Percentiles rank a stretch among this genome's conserved stretches.
Conservation (phyloP, 345 rosid genomes). For the Moricandia moricandioides region DNA sequence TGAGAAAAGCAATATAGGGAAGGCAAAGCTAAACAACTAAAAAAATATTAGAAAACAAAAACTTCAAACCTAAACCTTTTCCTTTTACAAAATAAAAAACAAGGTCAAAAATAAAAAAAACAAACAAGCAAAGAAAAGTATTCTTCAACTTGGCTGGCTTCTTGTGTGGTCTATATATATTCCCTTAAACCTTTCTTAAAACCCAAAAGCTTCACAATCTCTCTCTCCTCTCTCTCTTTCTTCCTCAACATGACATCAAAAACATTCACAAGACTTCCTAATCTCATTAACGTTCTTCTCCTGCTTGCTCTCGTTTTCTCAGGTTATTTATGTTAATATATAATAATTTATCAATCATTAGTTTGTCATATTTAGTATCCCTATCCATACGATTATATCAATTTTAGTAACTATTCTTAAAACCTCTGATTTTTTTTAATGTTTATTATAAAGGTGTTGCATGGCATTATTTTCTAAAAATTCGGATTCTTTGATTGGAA, state of each 20-base stretch:
- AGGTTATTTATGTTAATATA: conserved; percentile 40
- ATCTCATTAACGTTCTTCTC: conserved; percentile 39
- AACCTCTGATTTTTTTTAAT: not conserved
- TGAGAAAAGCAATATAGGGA: conserved; percentile 44
- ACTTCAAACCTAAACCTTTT: conserved; percentile 32
- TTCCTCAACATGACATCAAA: conserved; percentile 37
- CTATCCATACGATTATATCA: not conserved
- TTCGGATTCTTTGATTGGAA: conserved; percentile 3
- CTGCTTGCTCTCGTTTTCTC: conserved; percentile 40
- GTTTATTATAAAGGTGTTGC: not conserved
- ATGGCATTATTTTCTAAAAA: not conserved
- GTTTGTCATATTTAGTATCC: not conserved
- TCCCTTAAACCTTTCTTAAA: conserved; percentile 25
- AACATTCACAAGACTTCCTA: conserved; percentile 33
- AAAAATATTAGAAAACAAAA: conserved; percentile 13
- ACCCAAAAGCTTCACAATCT: conserved; percentile 31
- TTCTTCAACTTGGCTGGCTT: conserved; percentile 36
- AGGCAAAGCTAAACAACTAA: conserved; percentile 41
- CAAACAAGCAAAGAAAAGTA: conserved; percentile 73
- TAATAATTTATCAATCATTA: not conserved
- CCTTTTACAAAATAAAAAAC: conserved; percentile 7
- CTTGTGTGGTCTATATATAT: conserved; percentile 24
- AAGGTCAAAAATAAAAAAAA: conserved; percentile 1
- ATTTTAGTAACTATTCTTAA: not conserved
- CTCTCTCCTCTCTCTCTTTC: conserved; percentile 8